Percentiles rank a stretch among this genome's conserved stretches.
phyloP scores from a whole-genome alignment of 169 alveolate genomes.

The Cystoisospora suis region DNA sequence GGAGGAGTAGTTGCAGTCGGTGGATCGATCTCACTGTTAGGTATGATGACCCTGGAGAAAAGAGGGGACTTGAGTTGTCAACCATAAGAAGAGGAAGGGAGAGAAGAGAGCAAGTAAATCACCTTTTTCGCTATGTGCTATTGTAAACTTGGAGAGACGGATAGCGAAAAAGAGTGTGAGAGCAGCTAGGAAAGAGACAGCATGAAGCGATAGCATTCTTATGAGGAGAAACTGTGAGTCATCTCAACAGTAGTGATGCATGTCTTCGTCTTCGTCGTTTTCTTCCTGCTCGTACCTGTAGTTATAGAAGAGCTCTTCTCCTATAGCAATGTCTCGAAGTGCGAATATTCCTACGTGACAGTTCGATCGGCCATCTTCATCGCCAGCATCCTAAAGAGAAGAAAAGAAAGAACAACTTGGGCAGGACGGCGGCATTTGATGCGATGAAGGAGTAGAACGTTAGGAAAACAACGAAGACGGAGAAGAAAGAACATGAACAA shows the following conservation, averaged over 20 bases:
- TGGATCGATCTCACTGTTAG: not conserved
- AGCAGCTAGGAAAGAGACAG: not conserved
- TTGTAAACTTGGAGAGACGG: not conserved
- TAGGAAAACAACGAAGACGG: not conserved
- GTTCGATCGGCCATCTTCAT: slow-evolving; percentile 35
- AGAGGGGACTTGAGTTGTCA: not conserved
- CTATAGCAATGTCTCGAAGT: slow-evolving; percentile 56
- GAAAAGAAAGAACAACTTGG: not conserved
- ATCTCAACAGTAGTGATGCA: not conserved
- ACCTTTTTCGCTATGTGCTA: too few relatives aligned
- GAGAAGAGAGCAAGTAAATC: not conserved
- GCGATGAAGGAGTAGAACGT: too few relatives aligned
- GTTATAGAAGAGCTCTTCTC: slow-evolving; percentile 62
- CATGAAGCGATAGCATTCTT: not conserved
- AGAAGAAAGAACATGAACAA: too few relatives aligned
- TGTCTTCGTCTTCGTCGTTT: not conserved
- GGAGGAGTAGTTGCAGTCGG: not conserved
- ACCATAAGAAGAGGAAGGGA: not conserved
- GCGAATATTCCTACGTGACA: slow-evolving; percentile 58
- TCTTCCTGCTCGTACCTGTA: slow-evolving; percentile 37
- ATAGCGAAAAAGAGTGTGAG: not conserved
- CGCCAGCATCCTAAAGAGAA: slow-evolving; percentile 62
- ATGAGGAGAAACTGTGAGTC: not conserved
- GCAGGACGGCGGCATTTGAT: too few relatives aligned
- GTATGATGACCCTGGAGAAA: not conserved